Conservation (phyloP, 345 rosid genomes). For the Turritis glabra region DNA sequence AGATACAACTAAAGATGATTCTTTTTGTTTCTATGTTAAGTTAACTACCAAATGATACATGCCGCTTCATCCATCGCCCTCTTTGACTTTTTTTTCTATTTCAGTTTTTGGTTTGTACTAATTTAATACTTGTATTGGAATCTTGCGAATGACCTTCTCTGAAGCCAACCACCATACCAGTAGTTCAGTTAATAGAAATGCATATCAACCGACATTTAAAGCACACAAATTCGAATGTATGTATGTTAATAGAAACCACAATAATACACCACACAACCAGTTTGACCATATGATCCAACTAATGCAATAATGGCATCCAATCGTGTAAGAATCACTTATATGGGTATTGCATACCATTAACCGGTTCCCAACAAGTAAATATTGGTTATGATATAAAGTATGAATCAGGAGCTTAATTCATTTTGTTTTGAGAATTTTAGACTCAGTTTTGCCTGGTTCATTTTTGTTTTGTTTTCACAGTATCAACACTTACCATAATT, state of each 20-base stretch:
- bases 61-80: background rate
- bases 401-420: background rate
- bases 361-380: background rate
- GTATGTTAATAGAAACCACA: conserved; percentile 16
- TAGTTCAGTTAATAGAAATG: conserved; percentile 9
- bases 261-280: conserved; percentile 4
- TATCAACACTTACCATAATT: too few relatives aligned
- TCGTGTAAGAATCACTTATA: background rate
- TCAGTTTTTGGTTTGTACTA: conserved; percentile 17
- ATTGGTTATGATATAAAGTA: background rate
- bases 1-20: background rate
- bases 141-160: conserved; percentile 22
- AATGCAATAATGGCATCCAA: conserved; percentile 8
- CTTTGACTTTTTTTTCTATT: background rate
- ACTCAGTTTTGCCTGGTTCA: too few relatives aligned
- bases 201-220: conserved; percentile 10
- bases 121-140: conserved; percentile 30
- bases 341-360: background rate
- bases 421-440: too few relatives aligned
- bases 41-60: conserved; percentile 28
- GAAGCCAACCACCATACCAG: conserved; percentile 35
- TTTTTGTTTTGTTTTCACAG: too few relatives aligned
- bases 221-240: conserved; percentile 24
- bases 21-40: conserved; percentile 22
- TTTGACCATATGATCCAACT: conserved; percentile 29